Conservation (phyloP, 1,139 yeast genomes). For the Geotrichum citri-aurantii region DNA sequence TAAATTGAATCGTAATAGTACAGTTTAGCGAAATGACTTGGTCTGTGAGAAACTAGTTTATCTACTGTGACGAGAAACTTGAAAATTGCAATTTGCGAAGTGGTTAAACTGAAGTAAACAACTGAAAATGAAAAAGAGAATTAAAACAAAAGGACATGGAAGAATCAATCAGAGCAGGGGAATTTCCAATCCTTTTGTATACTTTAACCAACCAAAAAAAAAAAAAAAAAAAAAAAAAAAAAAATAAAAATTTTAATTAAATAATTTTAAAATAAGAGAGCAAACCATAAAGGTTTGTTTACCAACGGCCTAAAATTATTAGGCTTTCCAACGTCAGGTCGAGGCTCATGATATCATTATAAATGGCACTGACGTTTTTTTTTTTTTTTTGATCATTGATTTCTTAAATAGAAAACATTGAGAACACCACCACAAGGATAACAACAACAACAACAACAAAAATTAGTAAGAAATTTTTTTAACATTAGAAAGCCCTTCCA, state of each 20-base stretch:
- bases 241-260: not conserved
- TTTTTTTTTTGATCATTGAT: not conserved
- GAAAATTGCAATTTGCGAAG: not conserved
- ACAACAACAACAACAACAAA: too few species aligned
- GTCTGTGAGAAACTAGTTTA: not conserved
- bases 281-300: too few species aligned
- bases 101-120: too few species aligned
- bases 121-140: not conserved
- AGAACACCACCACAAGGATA: too few species aligned
- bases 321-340: not conserved
- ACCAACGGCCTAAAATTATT: not conserved
- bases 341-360: not conserved
- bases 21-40: not conserved
- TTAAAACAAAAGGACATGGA: not conserved
- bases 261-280: not conserved
- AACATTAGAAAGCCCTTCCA: too few species aligned
- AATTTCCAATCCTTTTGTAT: constrained; percentile 4
- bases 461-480: too few species aligned
- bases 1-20: not conserved
- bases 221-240: not conserved
- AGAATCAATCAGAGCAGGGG: constrained; percentile 1
- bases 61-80: not conserved
- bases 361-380: not conserved
- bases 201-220: not conserved
- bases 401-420: not conserved